These are phyloP conservation scores for Aspergillus novofumigatus DNA, from an alignment of 2,329 filamentous ascomycete species.

Conservation along the genomic window DNA sequence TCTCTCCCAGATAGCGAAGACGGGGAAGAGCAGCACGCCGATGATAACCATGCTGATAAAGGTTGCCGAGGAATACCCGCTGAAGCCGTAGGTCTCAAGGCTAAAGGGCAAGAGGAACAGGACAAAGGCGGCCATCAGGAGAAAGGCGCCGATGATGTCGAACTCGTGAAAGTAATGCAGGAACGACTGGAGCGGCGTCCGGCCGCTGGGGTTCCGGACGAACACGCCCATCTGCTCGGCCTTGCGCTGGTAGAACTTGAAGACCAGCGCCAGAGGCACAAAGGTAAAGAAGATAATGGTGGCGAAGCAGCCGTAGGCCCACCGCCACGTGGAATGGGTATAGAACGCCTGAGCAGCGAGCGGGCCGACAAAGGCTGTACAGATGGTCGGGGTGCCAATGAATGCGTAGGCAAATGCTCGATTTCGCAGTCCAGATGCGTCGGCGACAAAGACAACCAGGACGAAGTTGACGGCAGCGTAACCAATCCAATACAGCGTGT, in stretches of 20 bases:
- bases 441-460: constrained; percentile 58
- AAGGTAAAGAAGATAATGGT: constrained; percentile 56
- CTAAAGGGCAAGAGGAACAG: constrained; percentile 65
- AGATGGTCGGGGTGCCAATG: constrained; percentile 58
- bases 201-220: constrained; percentile 39
- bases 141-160: constrained; percentile 58
- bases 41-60: constrained; percentile 52
- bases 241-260: constrained; percentile 55
- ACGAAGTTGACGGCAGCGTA: constrained; percentile 52
- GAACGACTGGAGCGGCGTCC: constrained; percentile 47
- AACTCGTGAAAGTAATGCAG: constrained; percentile 58
- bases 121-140: constrained; percentile 58
- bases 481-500: constrained; percentile 60
- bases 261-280: constrained; percentile 52
- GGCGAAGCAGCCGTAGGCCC: constrained; percentile 59
- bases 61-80: constrained; percentile 41
- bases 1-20: constrained; percentile 54
- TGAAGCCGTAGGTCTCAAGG: constrained; percentile 40
- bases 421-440: constrained; percentile 58
- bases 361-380: constrained; percentile 54
- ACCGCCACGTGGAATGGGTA: constrained; percentile 52
- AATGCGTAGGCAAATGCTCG: constrained; percentile 59
- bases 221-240: constrained; percentile 54
- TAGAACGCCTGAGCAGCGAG: constrained; percentile 50
- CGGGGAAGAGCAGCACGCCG: constrained; percentile 50